Base-by-base conservation (phyloP, 1,139 yeast species). In the Kluyveromyces sp. region DNA sequence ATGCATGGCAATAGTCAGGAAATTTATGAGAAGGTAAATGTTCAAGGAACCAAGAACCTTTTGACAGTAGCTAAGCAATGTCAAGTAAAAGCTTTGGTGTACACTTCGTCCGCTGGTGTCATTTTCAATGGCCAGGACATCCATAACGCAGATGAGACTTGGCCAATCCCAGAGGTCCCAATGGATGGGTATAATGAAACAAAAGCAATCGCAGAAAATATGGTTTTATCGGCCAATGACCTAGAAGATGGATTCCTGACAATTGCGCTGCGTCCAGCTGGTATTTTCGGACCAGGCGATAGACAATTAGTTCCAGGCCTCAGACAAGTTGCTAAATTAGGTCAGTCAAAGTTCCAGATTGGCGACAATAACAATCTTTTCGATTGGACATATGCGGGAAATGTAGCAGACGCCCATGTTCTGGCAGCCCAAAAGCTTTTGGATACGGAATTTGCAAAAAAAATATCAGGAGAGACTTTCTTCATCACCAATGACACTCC, bases 351-450 rank as follows among this genome's bases (percentile, higher is more conserved):
- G 63, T 87, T 86, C 64, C 98, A 94, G 65, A 72, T 94, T 41
- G 98, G 99, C 51, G 92, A 86, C 63, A 94, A 94, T 65, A 79
- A 84, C 63, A 92, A 92, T 60, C 67, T 94, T 47, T 94, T 92
- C 58, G 99, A 94, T 62, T 88, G 95, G 83, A 88, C 97, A 0
- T 94, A 88, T 58, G 98, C 84, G n/a, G 97, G 96, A n/a, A 94
- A 94, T 64, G 97, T 94, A 18, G 98, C 98, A 0, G 95, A 88
- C 66, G 83, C 96, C 4, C 99, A 94, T 64, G 88, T 92, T 8
- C 70, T 92, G 44, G 98, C 97, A 1, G 94, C 96, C 2, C 70
- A 83, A 55, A 80, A 80, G 64, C 66, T 89, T 16, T 65, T 87
- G 43, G 69, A 73, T 42, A 66, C 75, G 1, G 47, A 55, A 13